Base-by-base conservation (phyloP, 164 flowering plant genomes). In the Tetrastigma voinierianum region DNA sequence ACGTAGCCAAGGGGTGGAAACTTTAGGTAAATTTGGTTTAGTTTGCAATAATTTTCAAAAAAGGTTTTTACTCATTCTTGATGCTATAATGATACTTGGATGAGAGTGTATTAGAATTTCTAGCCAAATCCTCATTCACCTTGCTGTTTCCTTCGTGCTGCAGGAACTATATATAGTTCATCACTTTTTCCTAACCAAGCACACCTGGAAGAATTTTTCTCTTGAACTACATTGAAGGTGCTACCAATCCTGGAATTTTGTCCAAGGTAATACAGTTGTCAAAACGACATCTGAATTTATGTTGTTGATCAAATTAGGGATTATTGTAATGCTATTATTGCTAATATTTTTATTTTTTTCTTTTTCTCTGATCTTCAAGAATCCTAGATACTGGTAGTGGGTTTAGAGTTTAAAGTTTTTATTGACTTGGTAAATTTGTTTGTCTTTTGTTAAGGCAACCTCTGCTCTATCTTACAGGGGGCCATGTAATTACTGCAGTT, bases 131-230 rank as follows among this genome's bases (percentile, higher is more conserved):
- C n/a, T n/a, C n/a, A 64, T 23, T 56, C 45, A 43, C n/a, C 40
- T 43, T 46, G 3, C 62, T 17, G 7, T 21, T 57, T 51, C 69
- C 43, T 10, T 65, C 18, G 40, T 71, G 51, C 17, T 67, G 65
- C 83, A 95, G 98, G 97, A 76, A 95, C 98, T 45, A 85, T 91
- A 76, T 92, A 95, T 82, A 90, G 98, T 80, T 92, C 97, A 67
- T 85, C 94, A 9, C 96, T 95, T 57, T 95, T 95, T 72, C 97
- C 98, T 19, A 85, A 90, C 71, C 88, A 97, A 65, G 97, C 97
- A 23, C 98, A 56, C 72, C 85, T 46, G 98, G 96, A 59, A 87
- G 93, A 74, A 78, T 87, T 67, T 77, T 95, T 69, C 96, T 92
- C 62, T 70, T 92, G 74, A 95, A 90, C 80, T 90, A 83, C 78